Conservation (phyloP, 129 eudicot genomes). For the Calendula officinalis region DNA sequence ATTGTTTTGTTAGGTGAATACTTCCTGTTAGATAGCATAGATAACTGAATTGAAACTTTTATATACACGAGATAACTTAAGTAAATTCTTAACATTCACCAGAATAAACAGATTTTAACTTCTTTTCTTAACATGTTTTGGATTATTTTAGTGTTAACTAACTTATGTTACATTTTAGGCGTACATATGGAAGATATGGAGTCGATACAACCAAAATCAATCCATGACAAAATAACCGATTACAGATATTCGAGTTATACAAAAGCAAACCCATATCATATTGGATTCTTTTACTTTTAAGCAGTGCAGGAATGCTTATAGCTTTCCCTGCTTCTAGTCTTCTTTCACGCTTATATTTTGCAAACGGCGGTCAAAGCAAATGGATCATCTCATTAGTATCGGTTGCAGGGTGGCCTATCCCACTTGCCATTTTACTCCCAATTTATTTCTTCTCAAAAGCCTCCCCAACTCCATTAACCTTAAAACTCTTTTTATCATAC, state of each 20-base stretch:
- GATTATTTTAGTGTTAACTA: slow-evolving; percentile 9
- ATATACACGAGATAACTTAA: not conserved
- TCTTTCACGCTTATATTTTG: slow-evolving; percentile 77
- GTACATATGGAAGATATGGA: slow-evolving; percentile 40
- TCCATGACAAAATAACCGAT: slow-evolving; percentile 33
- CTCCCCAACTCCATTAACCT: slow-evolving; percentile 60
- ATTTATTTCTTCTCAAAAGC: slow-evolving; percentile 56
- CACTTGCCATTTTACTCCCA: slow-evolving; percentile 56
- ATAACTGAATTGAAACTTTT: too few species aligned
- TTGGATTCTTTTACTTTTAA: slow-evolving; percentile 70
- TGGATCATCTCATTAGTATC: slow-evolving; percentile 93
- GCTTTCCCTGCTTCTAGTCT: slow-evolving; percentile 97
- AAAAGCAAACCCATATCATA: slow-evolving; percentile 68
- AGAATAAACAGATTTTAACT: not conserved
- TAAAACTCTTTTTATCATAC: slow-evolving; percentile 57
- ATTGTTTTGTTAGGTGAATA: too few species aligned
- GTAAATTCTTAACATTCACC: not conserved
- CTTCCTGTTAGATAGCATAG: too few species aligned
- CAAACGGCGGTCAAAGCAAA: slow-evolving; percentile 86
- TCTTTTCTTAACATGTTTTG: slow-evolving; percentile 10
- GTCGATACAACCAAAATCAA: slow-evolving; percentile 31
- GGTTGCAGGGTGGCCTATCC: slow-evolving; percentile 90
- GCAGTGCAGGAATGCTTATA: slow-evolving; percentile 63
- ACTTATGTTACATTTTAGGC: slow-evolving; percentile 27
- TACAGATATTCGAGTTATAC: slow-evolving; percentile 45